Evolutionary conservation across 2,329 filamentous ascomycete species (phyloP), one percentile per base, ranked within the genome.

Genomic region (Colletotrichum sp.): DNA sequence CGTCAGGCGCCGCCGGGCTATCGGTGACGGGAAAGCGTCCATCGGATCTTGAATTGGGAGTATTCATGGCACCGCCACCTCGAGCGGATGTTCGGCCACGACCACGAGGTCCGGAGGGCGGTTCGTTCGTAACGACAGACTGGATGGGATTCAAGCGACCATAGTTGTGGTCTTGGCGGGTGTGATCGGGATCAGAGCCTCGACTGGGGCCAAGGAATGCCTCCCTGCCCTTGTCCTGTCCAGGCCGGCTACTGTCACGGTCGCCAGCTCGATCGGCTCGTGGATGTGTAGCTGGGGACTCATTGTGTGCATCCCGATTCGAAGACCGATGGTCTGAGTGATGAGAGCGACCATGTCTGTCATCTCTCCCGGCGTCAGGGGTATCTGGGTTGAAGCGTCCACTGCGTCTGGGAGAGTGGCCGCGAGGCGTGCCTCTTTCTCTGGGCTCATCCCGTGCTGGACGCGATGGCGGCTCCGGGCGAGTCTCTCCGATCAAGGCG

Each of bases 101-200:
- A 78, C 87, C 89, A 67, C 88, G 87, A 18, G 91, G 91, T 3
- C 90, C 92, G n/a, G 89, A 89, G 5, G 91, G 91, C 55, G 89
- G 83, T 55, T 85, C 87, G 30, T 86, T 82, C 82, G 87, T 32
- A 80, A 71, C 80, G 36, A 87, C 82, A 28, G 86, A 85, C 65
- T 88, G 85, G 66, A 89, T 87, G 3, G 89, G 84, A 77, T 91
- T 93, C 64, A 93, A 85, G 3, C 92, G 90, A 32, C 92, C 92
- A 79, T 93, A 93, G 72, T 90, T 92, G 18, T 90, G 89, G 81
- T 93, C 92, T 78, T 92, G 89, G 76, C 88, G 85, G 49, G 87
- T 86, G 78, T 90, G 88, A 62, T 92, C 90, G 5, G 84, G 79
- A 34, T 92, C 91, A 3, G 83, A 81, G 52, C 86, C 86, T 28